phyloP scores from a whole-genome alignment of 768 basidiomycete genomes.

The Mycena vitilis region DNA sequence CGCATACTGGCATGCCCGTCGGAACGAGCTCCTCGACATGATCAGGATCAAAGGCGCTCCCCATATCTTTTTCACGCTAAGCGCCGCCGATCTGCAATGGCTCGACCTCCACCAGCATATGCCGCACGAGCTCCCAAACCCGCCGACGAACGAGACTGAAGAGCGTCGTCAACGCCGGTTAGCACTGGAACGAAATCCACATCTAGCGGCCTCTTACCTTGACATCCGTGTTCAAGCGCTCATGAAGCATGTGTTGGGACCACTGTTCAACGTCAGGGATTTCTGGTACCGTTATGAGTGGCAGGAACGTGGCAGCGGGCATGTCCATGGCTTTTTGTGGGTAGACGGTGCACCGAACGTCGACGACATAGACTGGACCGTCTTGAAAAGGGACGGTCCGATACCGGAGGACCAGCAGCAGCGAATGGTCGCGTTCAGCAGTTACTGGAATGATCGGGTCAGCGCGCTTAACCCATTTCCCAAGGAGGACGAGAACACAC shows the following conservation, averaged over 20 bases:
- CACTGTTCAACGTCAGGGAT: conserved; percentile 35
- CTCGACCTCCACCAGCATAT: conserved; percentile 46
- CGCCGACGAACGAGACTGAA: conserved; percentile 32
- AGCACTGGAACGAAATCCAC: conserved; percentile 41
- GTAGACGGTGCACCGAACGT: conserved; percentile 39
- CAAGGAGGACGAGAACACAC: too few species aligned
- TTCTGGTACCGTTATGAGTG: conserved; percentile 41
- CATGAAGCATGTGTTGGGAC: conserved; percentile 33
- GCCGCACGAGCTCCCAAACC: conserved; percentile 32
- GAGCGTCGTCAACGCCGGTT: conserved; percentile 25
- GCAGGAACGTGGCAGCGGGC: conserved; percentile 40
- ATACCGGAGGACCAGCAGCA: too few species aligned
- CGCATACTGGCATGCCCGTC: too few species aligned
- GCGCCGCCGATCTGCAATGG: conserved; percentile 46
- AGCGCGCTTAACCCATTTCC: too few species aligned
- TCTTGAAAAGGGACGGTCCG: too few species aligned
- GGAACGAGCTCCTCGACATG: too few species aligned
- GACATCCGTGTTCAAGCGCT: conserved; percentile 37
- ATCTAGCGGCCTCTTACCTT: conserved; percentile 40
- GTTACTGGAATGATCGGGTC: too few species aligned
- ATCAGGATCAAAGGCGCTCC: too few species aligned
- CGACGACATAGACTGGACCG: conserved; percentile 33
- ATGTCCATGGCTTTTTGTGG: conserved; percentile 45
- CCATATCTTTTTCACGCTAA: conserved; percentile 42
- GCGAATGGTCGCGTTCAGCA: too few species aligned